These are phyloP conservation scores for Ophiosphaerella narmari DNA, from an alignment of 2,329 filamentous ascomycete species.

Conservation along the genomic window DNA sequence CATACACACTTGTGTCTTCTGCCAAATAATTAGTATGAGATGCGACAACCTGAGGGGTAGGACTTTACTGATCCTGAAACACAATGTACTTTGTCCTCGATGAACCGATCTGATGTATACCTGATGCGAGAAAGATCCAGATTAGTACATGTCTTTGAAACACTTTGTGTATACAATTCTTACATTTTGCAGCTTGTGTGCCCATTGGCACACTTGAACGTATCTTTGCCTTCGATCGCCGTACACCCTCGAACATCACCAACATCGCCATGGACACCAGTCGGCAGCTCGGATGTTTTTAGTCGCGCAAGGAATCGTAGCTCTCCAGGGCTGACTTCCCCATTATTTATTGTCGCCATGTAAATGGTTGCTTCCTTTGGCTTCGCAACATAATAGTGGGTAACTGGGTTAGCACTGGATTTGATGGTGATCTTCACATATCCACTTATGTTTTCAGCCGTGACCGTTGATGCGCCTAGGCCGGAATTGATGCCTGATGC, in stretches of 20 bases:
- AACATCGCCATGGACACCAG: slow-evolving; percentile 27
- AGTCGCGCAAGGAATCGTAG: slow-evolving; percentile 9
- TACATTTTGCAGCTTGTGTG: slow-evolving; percentile 29
- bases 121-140: too few relatives aligned
- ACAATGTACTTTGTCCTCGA: slow-evolving; percentile 28
- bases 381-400: slow-evolving; percentile 30
- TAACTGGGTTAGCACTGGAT: slow-evolving; percentile 19
- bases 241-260: slow-evolving; percentile 23
- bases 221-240: slow-evolving; percentile 30
- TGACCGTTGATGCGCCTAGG: slow-evolving; percentile 23
- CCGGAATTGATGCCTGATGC: slow-evolving; percentile 28
- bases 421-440: slow-evolving; percentile 30
- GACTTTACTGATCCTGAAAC: slow-evolving; percentile 23
- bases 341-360: slow-evolving; percentile 29
- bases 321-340: slow-evolving; percentile 31
- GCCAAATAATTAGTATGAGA: neutral
- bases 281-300: slow-evolving; percentile 18
- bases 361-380: slow-evolving; percentile 24
- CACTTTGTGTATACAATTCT: too few relatives aligned
- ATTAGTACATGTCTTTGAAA: too few relatives aligned
- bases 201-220: slow-evolving; percentile 25
- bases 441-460: slow-evolving; percentile 27
- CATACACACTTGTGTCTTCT: slow-evolving; percentile 29
- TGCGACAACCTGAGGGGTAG: neutral
- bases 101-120: slow-evolving; percentile 26